These are phyloP conservation scores for Talaromyces sp. DNA, from an alignment of 2,329 filamentous ascomycete species.

Conservation along the genomic window DNA sequence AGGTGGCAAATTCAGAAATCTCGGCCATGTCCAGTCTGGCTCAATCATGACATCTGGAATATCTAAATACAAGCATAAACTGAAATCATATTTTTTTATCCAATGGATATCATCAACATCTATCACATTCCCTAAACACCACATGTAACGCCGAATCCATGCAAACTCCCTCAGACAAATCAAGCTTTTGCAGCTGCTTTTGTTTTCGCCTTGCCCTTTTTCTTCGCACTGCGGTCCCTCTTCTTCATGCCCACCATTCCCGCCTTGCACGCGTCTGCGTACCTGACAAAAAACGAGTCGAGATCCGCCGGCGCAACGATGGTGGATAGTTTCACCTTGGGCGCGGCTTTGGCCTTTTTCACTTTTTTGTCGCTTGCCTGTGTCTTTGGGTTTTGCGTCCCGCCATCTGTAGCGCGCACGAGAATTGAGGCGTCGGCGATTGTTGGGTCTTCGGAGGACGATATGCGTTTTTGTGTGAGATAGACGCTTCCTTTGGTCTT, in stretches of 20 bases:
- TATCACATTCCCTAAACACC: background rate
- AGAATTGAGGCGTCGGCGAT: slow-evolving; percentile 55
- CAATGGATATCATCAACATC: background rate
- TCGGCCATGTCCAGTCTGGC: background rate
- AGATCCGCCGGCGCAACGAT: slow-evolving; percentile 71
- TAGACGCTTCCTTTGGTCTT: slow-evolving; percentile 39
- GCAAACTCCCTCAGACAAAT: background rate
- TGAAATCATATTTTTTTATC: background rate
- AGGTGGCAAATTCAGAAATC: too few species aligned
- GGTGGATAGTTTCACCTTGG: slow-evolving; percentile 73
- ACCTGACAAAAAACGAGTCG: slow-evolving; percentile 74
- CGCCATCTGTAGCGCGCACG: slow-evolving; percentile 79
- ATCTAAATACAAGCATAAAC: background rate
- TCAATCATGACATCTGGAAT: background rate
- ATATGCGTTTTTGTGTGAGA: slow-evolving; percentile 39
- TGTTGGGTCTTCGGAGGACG: slow-evolving; percentile 57
- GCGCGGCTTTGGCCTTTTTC: slow-evolving; percentile 44
- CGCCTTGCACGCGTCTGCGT: slow-evolving; percentile 84
- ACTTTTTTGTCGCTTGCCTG: slow-evolving; percentile 21
- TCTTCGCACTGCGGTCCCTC: slow-evolving; percentile 71
- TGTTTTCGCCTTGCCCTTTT: slow-evolving; percentile 69
- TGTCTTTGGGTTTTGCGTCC: slow-evolving; percentile 45
- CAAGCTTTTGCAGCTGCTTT: slow-evolving; percentile 29
- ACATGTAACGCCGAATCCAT: background rate
- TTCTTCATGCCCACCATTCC: slow-evolving; percentile 91